Conservation (phyloP, 1,139 yeast genomes). For the Kodamaea sp. region DNA sequence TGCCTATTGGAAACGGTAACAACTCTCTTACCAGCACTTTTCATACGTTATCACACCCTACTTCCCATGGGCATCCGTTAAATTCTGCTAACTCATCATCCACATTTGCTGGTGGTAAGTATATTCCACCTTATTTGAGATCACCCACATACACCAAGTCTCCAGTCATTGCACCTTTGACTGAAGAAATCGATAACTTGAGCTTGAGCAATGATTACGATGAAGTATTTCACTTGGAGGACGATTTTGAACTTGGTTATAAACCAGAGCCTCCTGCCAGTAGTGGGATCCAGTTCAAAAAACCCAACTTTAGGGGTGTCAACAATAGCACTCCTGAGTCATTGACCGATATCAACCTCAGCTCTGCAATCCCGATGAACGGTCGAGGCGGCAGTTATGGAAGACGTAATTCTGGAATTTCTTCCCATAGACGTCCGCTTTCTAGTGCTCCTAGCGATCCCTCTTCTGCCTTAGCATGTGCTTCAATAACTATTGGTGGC, state of each 20-base stretch:
- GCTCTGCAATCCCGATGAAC: background rate
- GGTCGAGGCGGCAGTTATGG: constrained; percentile 2
- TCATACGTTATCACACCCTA: constrained; percentile 10
- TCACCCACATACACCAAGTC: constrained; percentile 39
- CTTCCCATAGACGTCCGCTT: constrained; percentile 12
- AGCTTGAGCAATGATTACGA: constrained; percentile 33
- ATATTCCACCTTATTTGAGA: constrained; percentile 47
- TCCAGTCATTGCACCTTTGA: constrained; percentile 36
- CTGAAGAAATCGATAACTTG: constrained; percentile 42
- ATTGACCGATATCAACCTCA: constrained; percentile 5
- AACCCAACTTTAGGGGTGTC: constrained; percentile 13
- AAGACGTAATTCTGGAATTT: constrained; percentile 10
- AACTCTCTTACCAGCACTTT: constrained; percentile 5
- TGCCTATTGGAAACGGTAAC: constrained; percentile 5
- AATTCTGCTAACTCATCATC: constrained; percentile 2
- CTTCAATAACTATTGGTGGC: constrained; percentile 36
- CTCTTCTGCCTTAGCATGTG: constrained; percentile 2
- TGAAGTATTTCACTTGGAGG: constrained; percentile 50
- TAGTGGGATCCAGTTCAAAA: constrained; percentile 14
- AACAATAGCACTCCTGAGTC: constrained; percentile 14
- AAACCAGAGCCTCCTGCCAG: constrained; percentile 3
- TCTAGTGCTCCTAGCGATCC: constrained; percentile 7
- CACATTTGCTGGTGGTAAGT: constrained; percentile 31
- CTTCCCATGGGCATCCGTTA: constrained; percentile 1
- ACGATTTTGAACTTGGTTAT: constrained; percentile 32